Evolutionary conservation across 2,329 filamentous ascomycete genomes (phyloP), one percentile per base, ranked within the genome.

Genomic region (Claviceps paspali): DNA sequence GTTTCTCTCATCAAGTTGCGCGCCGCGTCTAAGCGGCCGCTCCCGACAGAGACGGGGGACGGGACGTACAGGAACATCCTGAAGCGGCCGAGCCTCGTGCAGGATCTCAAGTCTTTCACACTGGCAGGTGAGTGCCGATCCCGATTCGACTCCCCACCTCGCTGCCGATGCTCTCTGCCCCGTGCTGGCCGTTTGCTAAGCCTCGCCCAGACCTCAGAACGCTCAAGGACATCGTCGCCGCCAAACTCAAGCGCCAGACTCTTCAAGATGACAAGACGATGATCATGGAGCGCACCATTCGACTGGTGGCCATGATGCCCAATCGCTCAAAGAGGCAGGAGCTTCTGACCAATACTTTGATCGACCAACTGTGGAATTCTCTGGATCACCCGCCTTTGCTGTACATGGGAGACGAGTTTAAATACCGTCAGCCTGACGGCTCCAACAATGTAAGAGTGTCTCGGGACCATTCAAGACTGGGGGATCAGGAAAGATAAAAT

Each of bases 191-290:
- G 26, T 17, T n/a, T 30, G 3, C 27, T 30, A 29, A 36, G 14
- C 12, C 7, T 19, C 21, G 10, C 22, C 6, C 22, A 64, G 79
- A 84, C 45, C 52, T 80, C 31, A 68, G 70, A 47, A 82, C 79
- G 0, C 59, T 84, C 14, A 55, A 70, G 31, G 63, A 70, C 5
- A 58, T 84, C 27, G 60, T 83, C 40, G 67, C 70, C 38, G 65
- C 61, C 42, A 76, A 82, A 55, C 54, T 76, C 23, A 77, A 72
- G 46, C 76, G 79, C 1, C 67, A 68, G 40, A 63, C 72, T 33
- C 63, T 78, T 9, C 57, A 73, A 5, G 77, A 88, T 48, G 83
- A 88, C 60, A 82, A 80, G 59, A 81, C 76, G 2, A 81, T 83
- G 65, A 62, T 84, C 31, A 82, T 85, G 74, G 81, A 85, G 54